Base-by-base conservation (phyloP, 345 rosid species). In the Limnanthes douglasii region DNA sequence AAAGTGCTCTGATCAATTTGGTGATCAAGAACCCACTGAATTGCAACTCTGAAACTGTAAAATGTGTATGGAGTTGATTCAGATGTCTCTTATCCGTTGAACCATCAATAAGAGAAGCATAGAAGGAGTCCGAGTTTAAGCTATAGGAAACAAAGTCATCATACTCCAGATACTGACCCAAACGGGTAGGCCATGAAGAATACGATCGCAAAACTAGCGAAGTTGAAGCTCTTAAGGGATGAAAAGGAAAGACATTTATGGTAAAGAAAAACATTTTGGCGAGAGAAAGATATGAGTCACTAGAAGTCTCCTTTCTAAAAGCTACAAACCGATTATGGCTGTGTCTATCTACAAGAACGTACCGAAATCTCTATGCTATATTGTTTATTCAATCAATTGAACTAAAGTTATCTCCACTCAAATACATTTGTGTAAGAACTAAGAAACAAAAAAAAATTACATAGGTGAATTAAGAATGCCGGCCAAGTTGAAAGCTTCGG, bases 51-150 rank as follows among this genome's bases (percentile, higher is more conserved):
- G 45, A 38, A 17, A 65, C 62, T 4, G 63, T 13, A n/a, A 72
- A 50, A 21, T 39, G 71, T 4, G 70, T 57, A 42, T 72, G 66
- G 46, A 68, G 50, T 64, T 75, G 79, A 39, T 49, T 60, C 21
- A 72, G 26, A 15, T 67, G 65, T 34, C 23, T 15, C 39, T 41
- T 53, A 3, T 40, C 58, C 22, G 57, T 42, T 1, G 76, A 57
- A 18, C 43, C 34, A 20, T 67, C 78, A 8, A 75, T 60, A 28
- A 75, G 64, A 32, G 66, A 38, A 0, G 64, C 58, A 34, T 60
- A 70, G 39, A 50, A 62, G 2, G 63, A 46, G 44, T 57, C 66
- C 0, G 70, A 48, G 25, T 59, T 21, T 24, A 40, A 23, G 40
- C 11, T 24, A 15, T 3, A n/a, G 17, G 2, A 1, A 9, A 34